phyloP scores from a whole-genome alignment of 2,329 filamentous ascomycete genomes.

The Verticillium isaacii region DNA sequence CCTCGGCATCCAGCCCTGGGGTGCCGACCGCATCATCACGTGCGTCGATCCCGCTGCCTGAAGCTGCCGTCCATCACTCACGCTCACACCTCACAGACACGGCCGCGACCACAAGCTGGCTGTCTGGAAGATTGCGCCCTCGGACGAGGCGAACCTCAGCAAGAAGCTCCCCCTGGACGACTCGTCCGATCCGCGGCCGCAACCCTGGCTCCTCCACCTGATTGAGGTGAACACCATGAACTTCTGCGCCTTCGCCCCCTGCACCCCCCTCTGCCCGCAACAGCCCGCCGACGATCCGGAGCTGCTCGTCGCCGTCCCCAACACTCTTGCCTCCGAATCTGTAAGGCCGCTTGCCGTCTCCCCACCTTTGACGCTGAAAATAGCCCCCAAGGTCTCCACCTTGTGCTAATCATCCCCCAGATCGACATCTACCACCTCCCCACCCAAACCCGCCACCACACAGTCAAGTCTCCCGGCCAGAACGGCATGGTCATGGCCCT shows the following conservation, averaged over 20 bases:
- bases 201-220: slow-evolving; percentile 82
- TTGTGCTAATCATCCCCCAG: slow-evolving; percentile 21
- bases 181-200: slow-evolving; percentile 39
- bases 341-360: slow-evolving; percentile 32
- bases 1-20: slow-evolving; percentile 70
- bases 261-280: slow-evolving; percentile 21
- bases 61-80: not conserved
- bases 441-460: slow-evolving; percentile 62
- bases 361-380: slow-evolving; percentile 1
- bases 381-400: not conserved
- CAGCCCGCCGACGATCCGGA: not conserved
- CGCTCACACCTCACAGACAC: slow-evolving; percentile 52
- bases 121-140: slow-evolving; percentile 69
- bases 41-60: slow-evolving; percentile 40
- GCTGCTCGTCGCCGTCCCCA: slow-evolving; percentile 73
- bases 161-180: slow-evolving; percentile 67
- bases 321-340: slow-evolving; percentile 67
- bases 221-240: slow-evolving; percentile 90
- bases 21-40: slow-evolving; percentile 73
- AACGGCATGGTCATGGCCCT: slow-evolving; percentile 89
- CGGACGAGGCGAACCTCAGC: slow-evolving; percentile 61
- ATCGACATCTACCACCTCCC: slow-evolving; percentile 85
- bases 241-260: slow-evolving; percentile 79
- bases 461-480: slow-evolving; percentile 42
- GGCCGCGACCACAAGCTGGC: slow-evolving; percentile 83